Evolutionary conservation across 2,329 filamentous ascomycete species (phyloP).

Genomic region (Malbranchea zuffiana): DNA sequence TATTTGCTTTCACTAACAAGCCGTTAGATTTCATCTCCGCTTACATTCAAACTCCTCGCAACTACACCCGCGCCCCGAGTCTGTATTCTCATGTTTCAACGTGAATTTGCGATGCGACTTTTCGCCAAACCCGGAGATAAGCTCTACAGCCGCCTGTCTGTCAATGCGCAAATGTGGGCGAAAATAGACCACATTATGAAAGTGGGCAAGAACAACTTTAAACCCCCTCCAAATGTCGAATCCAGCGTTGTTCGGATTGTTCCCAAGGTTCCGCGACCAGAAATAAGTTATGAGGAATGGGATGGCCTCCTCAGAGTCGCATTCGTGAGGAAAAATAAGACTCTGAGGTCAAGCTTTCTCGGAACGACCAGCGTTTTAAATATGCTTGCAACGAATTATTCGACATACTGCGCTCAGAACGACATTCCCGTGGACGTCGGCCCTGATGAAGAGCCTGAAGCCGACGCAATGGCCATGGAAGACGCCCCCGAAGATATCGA

Average conservation of each 20-base stretch:
- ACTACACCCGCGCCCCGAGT: constrained; percentile 70
- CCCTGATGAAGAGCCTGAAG: constrained; percentile 26
- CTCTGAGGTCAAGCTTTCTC: constrained; percentile 68
- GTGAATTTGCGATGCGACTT: constrained; percentile 83
- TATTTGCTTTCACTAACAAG: constrained; percentile 15
- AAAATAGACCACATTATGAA: constrained; percentile 68
- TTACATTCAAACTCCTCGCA: constrained; percentile 82
- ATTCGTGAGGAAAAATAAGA: constrained; percentile 86
- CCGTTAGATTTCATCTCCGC: constrained; percentile 67
- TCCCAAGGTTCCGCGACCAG: constrained; percentile 72
- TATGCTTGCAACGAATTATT: constrained; percentile 79
- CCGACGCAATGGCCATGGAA: constrained; percentile 28
- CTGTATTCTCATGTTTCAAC: constrained; percentile 91
- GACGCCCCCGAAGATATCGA: constrained; percentile 27
- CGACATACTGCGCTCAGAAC: constrained; percentile 80
- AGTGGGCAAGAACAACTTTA: constrained; percentile 93
- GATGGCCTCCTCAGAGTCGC: constrained; percentile 75
- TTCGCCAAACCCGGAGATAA: constrained; percentile 81
- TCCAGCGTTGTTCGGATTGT: constrained; percentile 81
- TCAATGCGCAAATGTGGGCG: constrained; percentile 90
- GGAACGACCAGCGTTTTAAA: constrained; percentile 69
- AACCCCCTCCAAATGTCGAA: constrained; percentile 86
- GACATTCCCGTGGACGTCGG: constrained; percentile 67
- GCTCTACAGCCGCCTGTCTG: constrained; percentile 78
- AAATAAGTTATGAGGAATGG: constrained; percentile 90